A percentile compares a stretch with the other conserved stretches of the same genome.
Evolutionary conservation across 192 early-diverging fungal species (phyloP).

Genomic region (Linnemannia schmuckeri): DNA sequence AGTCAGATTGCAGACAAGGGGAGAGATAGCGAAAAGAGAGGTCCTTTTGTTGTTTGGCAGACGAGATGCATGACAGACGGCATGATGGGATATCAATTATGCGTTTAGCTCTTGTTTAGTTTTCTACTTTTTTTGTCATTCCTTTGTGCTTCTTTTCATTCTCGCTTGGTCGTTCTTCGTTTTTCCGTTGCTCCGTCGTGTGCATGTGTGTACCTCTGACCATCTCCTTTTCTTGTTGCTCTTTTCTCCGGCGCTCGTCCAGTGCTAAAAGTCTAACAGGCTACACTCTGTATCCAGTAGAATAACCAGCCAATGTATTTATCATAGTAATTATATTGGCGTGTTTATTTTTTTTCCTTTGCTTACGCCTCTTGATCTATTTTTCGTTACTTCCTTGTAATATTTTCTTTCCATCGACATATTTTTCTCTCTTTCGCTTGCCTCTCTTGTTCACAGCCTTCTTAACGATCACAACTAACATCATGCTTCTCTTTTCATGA

Average conservation of each 20-base stretch:
- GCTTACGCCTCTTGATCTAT: background rate
- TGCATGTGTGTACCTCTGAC: background rate
- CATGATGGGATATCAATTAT: constrained; percentile 2
- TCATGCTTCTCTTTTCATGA: background rate
- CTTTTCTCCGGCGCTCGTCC: background rate
- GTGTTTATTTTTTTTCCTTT: no score
- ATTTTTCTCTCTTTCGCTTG: background rate
- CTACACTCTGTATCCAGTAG: background rate
- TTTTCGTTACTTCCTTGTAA: background rate
- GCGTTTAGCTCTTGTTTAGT: background rate
- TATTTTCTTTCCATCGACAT: background rate
- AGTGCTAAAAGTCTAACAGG: background rate
- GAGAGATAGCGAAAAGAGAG: background rate
- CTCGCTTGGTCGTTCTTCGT: background rate
- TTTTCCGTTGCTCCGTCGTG: background rate
- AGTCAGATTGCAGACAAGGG: background rate
- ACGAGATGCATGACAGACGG: background rate
- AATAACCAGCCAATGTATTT: background rate
- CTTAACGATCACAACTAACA: background rate
- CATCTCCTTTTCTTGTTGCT: background rate
- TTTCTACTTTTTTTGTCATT: background rate
- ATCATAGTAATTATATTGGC: background rate
- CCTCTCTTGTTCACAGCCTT: background rate
- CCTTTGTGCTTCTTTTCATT: background rate
- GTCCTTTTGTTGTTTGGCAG: background rate